Base-by-base conservation (phyloP, 768 basidiomycete genomes). In the Pleurotus ostreatus region DNA sequence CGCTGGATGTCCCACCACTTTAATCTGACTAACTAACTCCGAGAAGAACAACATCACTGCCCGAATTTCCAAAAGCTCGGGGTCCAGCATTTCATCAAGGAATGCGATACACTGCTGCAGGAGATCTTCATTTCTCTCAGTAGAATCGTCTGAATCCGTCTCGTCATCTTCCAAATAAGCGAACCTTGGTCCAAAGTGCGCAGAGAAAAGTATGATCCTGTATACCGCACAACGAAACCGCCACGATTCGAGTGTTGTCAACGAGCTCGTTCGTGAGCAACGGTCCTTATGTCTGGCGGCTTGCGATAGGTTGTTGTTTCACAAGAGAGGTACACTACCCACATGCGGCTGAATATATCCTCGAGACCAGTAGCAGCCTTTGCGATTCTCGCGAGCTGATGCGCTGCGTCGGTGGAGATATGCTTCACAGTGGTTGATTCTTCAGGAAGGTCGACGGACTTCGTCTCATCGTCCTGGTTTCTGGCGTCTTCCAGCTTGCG, bases 181-280 rank as follows among this genome's bases (percentile, higher is more conserved):
- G n/a, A 44, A 22, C 40, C 45, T 46, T 1, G 30, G 18, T 13
- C 55, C 25, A 44, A 63, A 61, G 13, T 55, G 18, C 3, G 45
- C 51, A 43, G 58, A 55, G 39, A 60, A 60, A 22, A 60, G 59
- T 59, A 63, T 61, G 41, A 63, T 55, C 8, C 62, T 59, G 55
- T 64, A 62, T 9, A 60, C 38, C 1, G 65, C 65, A n/a, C 61
- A 57, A n/a, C 57, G 61, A 37, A 68, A 68, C 34, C 61, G 60
- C 54, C 55, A 57, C 2, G 67, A 68, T 46, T 68, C 67, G 12
- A 48, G 44, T 1, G 60, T 22, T n/a, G 61, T 62, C 15, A 68
- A 60, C 9, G 39, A 41, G 57, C 61, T 66, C 1, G 46, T 60
- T 16, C 44, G 44, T 16, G 64, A 60, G 13, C 49, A 55, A n/a